A percentile compares a stretch with the other conserved stretches of the same genome.
Conservation (phyloP, 345 rosid species). For the Salix suchowensis region DNA sequence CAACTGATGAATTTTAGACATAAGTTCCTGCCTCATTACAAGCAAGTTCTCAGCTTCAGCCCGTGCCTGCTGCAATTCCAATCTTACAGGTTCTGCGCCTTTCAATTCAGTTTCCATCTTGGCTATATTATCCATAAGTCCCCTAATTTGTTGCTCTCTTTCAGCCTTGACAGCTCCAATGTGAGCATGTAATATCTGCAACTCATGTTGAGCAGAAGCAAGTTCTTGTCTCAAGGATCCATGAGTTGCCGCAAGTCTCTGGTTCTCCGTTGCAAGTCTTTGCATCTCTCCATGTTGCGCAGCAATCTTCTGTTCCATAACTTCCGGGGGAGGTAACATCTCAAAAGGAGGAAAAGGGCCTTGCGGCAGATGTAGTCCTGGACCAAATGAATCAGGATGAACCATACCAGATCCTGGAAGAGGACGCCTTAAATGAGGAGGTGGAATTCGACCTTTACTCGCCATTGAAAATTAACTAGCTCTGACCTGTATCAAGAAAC, state of each 20-base stretch:
- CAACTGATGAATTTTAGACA: conserved; percentile 70
- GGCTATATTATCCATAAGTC: conserved; percentile 57
- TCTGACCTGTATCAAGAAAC: not conserved
- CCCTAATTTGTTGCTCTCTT: conserved; percentile 74
- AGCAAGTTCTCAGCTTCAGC: conserved; percentile 66
- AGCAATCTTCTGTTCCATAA: conserved; percentile 84
- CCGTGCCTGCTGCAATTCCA: conserved; percentile 69
- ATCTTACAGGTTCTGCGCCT: conserved; percentile 59
- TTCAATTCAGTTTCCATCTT: conserved; percentile 77
- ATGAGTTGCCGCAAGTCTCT: conserved; percentile 77
- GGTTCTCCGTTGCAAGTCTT: conserved; percentile 81
- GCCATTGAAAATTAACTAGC: conserved; percentile 40
- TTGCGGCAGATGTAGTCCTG: conserved; percentile 42
- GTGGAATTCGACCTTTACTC: conserved; percentile 78
- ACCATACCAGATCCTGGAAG: conserved; percentile 53
- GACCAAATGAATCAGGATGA: conserved; percentile 55
- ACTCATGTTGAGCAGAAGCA: conserved; percentile 86
- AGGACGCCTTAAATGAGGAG: conserved; percentile 63
- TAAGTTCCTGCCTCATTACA: conserved; percentile 70
- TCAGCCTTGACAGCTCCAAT: conserved; percentile 65
- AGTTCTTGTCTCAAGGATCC: conserved; percentile 76
- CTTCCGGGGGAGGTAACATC: conserved; percentile 74
- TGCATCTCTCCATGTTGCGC: conserved; percentile 84
- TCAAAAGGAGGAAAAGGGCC: conserved; percentile 55
- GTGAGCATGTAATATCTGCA: conserved; percentile 73